phyloP scores from a whole-genome alignment of 805 yeast species.

The Candida pseudofarinosa region DNA sequence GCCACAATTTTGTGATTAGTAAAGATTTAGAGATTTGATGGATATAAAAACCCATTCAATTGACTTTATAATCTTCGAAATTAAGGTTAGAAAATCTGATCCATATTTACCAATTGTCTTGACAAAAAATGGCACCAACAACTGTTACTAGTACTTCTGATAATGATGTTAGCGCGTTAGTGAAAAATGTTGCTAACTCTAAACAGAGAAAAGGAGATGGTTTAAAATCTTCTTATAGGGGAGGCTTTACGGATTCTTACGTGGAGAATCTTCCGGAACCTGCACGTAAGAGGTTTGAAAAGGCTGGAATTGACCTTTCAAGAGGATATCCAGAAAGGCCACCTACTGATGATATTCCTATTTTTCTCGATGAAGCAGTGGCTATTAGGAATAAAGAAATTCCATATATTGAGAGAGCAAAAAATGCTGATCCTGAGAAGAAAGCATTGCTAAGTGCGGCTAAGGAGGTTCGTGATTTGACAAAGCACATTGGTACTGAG shows the following conservation, averaged over 20 bases:
- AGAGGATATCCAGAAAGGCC: constrained; percentile 25
- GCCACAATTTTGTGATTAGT: too few species aligned
- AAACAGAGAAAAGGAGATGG: not conserved
- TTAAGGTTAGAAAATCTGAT: too few species aligned
- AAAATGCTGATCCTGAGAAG: constrained; percentile 29
- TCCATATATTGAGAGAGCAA: constrained; percentile 25
- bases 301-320: constrained; percentile 21
- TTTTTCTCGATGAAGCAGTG: constrained; percentile 26
- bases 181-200: constrained; percentile 1
- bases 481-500: constrained; percentile 26
- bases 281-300: constrained; percentile 20
- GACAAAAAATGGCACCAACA: too few species aligned
- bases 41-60: too few species aligned
- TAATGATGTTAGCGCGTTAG: constrained; percentile 2
- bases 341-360: constrained; percentile 19
- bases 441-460: constrained; percentile 25
- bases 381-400: constrained; percentile 17
- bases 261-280: constrained; percentile 18
- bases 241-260: constrained; percentile 10
- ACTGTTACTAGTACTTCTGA: too few species aligned
- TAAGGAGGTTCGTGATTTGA: constrained; percentile 22
- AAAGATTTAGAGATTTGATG: too few species aligned
- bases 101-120: too few species aligned
- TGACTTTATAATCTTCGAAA: too few species aligned
- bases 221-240: constrained; percentile 5